Conservation (phyloP, 176 grass and related monocot genomes). For the Rhynchospora tenuis region DNA sequence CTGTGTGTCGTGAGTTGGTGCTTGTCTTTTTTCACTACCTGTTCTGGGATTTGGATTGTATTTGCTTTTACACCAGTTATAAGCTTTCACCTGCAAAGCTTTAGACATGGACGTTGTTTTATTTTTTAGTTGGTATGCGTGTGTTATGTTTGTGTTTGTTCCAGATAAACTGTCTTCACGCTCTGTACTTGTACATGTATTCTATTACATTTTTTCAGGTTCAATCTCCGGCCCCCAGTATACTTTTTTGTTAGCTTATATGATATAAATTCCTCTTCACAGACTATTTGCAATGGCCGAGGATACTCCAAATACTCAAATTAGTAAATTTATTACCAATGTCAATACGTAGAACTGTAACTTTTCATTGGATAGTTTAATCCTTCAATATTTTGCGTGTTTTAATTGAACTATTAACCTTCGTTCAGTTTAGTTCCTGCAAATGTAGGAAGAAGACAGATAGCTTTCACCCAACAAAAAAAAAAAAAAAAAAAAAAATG, state of each 20-base stretch:
- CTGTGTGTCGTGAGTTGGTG: not conserved
- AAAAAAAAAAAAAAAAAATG: too few species aligned
- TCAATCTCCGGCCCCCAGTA: not conserved
- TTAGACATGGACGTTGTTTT: not conserved
- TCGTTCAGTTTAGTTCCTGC: too few species aligned
- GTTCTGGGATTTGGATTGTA: not conserved
- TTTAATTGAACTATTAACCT: too few species aligned
- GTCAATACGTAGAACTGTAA: too few species aligned
- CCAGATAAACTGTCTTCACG: slow-evolving; percentile 42
- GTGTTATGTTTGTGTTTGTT: slow-evolving; percentile 2
- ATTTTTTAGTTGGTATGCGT: slow-evolving; percentile 22
- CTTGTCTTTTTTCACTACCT: not conserved
- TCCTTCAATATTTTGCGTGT: too few species aligned
- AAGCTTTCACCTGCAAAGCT: slow-evolving; percentile 21
- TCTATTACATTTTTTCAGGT: not conserved
- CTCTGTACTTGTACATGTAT: not conserved
- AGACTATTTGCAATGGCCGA: not conserved
- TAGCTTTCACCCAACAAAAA: too few species aligned
- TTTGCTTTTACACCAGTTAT: not conserved
- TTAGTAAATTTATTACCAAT: too few species aligned
- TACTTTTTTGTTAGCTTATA: not conserved
- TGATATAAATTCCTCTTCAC: not conserved
- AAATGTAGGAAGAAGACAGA: too few species aligned
- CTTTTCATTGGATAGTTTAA: too few species aligned
- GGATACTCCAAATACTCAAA: too few species aligned